Base-by-base conservation (phyloP, 352 stramenopile genomes). In the Phytophthora pluvialis region DNA sequence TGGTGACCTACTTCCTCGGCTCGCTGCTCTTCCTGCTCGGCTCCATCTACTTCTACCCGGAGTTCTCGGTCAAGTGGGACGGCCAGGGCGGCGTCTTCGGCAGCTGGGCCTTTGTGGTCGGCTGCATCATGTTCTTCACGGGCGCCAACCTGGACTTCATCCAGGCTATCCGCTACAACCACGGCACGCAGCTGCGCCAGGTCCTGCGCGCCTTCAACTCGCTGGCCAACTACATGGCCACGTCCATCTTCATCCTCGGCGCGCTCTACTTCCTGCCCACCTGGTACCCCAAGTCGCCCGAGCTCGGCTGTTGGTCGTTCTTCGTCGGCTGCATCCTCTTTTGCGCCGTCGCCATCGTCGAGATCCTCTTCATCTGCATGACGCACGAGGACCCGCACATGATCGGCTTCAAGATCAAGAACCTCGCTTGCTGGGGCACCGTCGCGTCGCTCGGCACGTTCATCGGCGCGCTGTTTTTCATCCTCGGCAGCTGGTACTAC, bases 1-100 rank as follows among this genome's bases (percentile, higher is more conserved):
- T 87, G 31, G 44, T 78, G 15, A 52, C 54, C 28, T 94, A 87
- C 70, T 79, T 89, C 47, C 40, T 87, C 31, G 83, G 86, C 49
- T 90, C 82, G 25, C 16, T 86, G 57, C 74, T 91, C 54, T 94
- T 94, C 74, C 69, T 93, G 21, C 25, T 84, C 35, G 86, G 86
- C 59, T 94, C 86, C 56, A 86, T 93, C 60, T 86, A 87, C 59
- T 94, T 85, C 72, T 94, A 91, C 70, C 86, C 86, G 18, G 76
- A 91, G 56, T 89, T 82, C 67, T 73, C 72, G n/a, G 76, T 77
- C 45, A 49, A 86, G 32, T 89, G 81, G 80, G 48, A 83, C 31
- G 82, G 83, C 59, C 68, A 91, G 21, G 86, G 70, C 50, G 75
- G 72, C n/a, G 12, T 83, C 35, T 88, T 93, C 29, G 86, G 64